Evolutionary conservation across 108 stramenopile genomes (phyloP).

Genomic region (Chaetoceros tenuissimus): DNA sequence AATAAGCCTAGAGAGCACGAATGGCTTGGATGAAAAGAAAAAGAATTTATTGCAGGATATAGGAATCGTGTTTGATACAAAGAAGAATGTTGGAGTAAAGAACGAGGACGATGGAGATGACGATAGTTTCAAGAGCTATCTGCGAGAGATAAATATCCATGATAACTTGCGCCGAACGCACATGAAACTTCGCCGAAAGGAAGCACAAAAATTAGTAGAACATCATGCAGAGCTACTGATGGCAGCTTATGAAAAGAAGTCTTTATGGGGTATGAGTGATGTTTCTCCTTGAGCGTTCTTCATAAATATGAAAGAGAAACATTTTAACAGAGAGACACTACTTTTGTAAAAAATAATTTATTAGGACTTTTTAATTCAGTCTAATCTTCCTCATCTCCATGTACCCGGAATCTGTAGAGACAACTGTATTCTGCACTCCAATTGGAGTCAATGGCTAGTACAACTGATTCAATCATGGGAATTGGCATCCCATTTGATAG

Average conservation of each 20-base stretch:
- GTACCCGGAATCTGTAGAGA: constrained; percentile 76
- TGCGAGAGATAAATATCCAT: neutral
- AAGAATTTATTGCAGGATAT: neutral
- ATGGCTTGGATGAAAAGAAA: neutral
- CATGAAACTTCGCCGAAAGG: neutral
- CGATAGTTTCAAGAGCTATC: neutral
- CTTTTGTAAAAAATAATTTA: too few species aligned
- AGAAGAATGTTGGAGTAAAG: neutral
- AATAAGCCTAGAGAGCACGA: neutral
- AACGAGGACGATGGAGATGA: neutral
- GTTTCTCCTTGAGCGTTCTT: too few species aligned
- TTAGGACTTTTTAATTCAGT: too few species aligned
- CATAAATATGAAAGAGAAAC: too few species aligned
- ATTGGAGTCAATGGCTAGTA: constrained; percentile 71
- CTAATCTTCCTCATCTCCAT: constrained; percentile 23
- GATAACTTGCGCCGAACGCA: neutral
- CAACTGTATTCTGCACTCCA: constrained; percentile 65
- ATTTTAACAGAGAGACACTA: too few species aligned
- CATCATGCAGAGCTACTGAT: neutral
- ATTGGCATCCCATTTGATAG: constrained; percentile 24
- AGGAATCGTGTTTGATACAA: neutral
- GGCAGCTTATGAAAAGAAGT: neutral
- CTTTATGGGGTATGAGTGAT: neutral
- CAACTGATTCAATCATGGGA: constrained; percentile 52
- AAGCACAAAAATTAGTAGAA: neutral